phyloP scores from a whole-genome alignment of 2,329 filamentous ascomycete genomes.

The Triangularia setosa region DNA sequence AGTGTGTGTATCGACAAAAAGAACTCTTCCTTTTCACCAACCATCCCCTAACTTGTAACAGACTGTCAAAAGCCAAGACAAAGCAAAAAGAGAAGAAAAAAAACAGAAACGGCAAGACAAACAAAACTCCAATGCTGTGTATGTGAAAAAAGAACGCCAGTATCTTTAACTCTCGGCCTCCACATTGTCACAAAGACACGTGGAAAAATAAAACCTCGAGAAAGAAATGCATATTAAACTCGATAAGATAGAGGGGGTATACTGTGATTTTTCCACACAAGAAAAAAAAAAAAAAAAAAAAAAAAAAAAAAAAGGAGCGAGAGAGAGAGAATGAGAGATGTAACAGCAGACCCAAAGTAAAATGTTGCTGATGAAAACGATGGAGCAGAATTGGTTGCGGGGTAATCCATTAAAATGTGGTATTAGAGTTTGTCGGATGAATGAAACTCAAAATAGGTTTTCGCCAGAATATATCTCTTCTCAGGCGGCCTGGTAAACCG shows the following conservation, averaged over 20 bases:
- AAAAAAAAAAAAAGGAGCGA: neutral
- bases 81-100: constrained; percentile 1
- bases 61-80: neutral
- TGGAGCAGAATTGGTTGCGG: neutral
- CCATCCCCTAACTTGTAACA: neutral
- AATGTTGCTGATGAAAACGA: neutral
- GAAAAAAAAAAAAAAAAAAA: neutral
- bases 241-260: constrained; percentile 14
- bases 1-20: neutral
- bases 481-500: neutral
- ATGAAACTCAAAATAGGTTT: neutral
- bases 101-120: neutral
- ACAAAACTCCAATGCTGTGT: constrained; percentile 3
- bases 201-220: neutral
- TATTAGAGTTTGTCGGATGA: neutral
- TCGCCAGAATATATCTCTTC: neutral
- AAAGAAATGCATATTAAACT: constrained; percentile 20
- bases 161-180: constrained; percentile 11
- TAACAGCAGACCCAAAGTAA: neutral
- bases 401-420: neutral
- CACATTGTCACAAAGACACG: neutral
- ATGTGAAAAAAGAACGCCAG: neutral
- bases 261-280: constrained; percentile 8
- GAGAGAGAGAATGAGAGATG: neutral
- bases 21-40: neutral